Evolutionary conservation across 192 early-diverging fungal species (phyloP).

Genomic region (Coemansia sp.): DNA sequence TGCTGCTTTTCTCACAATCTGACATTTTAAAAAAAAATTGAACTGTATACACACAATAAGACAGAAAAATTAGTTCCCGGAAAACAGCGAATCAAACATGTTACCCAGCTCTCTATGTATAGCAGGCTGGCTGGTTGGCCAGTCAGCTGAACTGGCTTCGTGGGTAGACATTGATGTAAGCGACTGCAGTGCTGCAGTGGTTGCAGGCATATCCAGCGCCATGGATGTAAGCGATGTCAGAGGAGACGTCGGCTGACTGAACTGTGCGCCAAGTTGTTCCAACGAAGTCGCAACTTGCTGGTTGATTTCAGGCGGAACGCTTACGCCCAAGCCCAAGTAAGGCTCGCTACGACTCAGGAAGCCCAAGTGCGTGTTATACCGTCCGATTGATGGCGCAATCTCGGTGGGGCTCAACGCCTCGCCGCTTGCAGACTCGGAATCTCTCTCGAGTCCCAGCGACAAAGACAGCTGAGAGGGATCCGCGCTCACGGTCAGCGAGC

Average conservation of each 20-base stretch:
- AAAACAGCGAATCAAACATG: constrained; percentile 22
- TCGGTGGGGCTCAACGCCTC: not conserved
- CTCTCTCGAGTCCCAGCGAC: not conserved
- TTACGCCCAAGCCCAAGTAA: constrained; percentile 1
- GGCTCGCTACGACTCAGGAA: constrained; percentile 1
- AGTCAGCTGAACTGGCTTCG: not conserved
- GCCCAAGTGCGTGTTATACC: constrained; percentile 2
- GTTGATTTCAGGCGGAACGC: constrained; percentile 9
- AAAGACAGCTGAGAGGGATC: not conserved
- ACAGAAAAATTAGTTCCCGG: no score
- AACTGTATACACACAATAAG: no score
- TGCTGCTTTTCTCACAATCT: no score
- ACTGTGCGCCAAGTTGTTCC: constrained; percentile 14
- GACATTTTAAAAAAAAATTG: no score
- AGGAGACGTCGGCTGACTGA: constrained; percentile 14
- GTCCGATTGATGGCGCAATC: not conserved
- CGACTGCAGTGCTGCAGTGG: constrained; percentile 6
- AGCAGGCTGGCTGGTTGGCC: not conserved
- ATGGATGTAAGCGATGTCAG: constrained; percentile 10
- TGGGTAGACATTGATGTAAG: not conserved
- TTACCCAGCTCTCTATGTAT: constrained; percentile 3
- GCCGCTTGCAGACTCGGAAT: not conserved
- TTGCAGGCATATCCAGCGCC: constrained; percentile 7
- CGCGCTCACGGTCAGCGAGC: constrained; percentile 13
- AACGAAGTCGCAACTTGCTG: constrained; percentile 23